phyloP scores from a whole-genome alignment of 768 basidiomycete genomes.

The Gymnopilus junonius region DNA sequence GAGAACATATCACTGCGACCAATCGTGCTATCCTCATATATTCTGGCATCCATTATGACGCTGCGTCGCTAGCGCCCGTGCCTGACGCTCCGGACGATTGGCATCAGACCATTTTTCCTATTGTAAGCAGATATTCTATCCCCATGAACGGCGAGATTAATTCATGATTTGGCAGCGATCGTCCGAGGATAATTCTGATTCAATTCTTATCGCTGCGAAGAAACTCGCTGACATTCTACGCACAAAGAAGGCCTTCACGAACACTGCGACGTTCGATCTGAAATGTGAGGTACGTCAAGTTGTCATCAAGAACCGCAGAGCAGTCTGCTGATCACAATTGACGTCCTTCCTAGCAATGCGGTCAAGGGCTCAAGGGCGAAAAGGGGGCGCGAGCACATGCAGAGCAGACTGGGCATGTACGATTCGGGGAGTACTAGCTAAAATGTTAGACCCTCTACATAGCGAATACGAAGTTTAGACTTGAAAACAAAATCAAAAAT shows the following conservation, averaged over 20 bases:
- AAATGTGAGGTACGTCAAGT: conserved; percentile 72
- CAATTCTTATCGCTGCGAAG: conserved; percentile 64
- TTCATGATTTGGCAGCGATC: conserved; percentile 28
- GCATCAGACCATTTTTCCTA: conserved; percentile 85
- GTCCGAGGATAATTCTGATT: conserved; percentile 46
- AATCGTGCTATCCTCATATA: conserved; percentile 80
- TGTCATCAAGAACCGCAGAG: neutral
- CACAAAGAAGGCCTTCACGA: conserved; percentile 84
- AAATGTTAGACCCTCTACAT: neutral
- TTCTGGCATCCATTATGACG: conserved; percentile 97
- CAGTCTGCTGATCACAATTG: neutral
- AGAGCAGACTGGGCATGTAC: conserved; percentile 80
- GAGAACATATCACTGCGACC: conserved; percentile 38
- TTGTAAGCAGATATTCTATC: conserved; percentile 38
- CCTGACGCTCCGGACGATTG: conserved; percentile 80
- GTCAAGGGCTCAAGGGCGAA: conserved; percentile 88
- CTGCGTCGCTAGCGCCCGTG: conserved; percentile 80
- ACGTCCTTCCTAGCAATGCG: conserved; percentile 60
- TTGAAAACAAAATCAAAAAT: neutral
- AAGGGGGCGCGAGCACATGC: conserved; percentile 93
- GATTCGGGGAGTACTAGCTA: conserved; percentile 78
- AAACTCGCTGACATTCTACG: conserved; percentile 76
- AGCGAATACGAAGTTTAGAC: neutral
- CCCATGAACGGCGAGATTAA: neutral
- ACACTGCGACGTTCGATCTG: conserved; percentile 89